Base-by-base conservation (phyloP, 352 stramenopile species). In the Pythium periplocum region DNA sequence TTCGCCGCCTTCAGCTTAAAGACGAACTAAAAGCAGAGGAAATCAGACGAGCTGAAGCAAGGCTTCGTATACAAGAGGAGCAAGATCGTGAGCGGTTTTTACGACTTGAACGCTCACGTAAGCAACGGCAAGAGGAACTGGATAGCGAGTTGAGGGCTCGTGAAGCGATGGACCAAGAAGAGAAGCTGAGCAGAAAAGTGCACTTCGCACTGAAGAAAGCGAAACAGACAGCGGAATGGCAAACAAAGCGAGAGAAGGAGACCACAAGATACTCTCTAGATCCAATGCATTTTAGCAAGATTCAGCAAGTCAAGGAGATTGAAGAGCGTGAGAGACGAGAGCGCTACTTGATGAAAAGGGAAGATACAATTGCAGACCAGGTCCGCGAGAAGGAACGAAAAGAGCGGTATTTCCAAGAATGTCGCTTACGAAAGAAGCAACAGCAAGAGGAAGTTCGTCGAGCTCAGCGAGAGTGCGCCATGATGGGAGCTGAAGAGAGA, bases 301-400 rank as follows among this genome's bases (percentile, higher is more conserved):
- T 76, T 8, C 62, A 80, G 37, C 44, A 62, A 1, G 52, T 73
- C 8, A 75, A 71, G 37, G 53, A 73, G 39, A 40, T 69, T 1
- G 63, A 83, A 17, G 80, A 90, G 38, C 51, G 56, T 12, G 75
- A 83, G 37, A 75, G 80, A 6, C 69, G 76, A 17, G 78, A 83
- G 40, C 73, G 57, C 45, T 71, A 59, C 50, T 55, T 61, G 3
- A 83, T 87, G 71, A 61, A 61, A 9, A 46, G 57, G 5, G 71
- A 85, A 57, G 71, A 88, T 35, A 62, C 45, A 1, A 36, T 62
- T 2, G 67, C 58, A 12, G 37, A 34, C 30, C 36, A 37, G 34
- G 46, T 79, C 1, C 59, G 76, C 8, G 64, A 71, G 5, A 62
- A 72, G 37, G 62, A 71, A 45, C 53, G 64, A 26, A 83, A 83